Conservation (phyloP, 2,329 filamentous ascomycete genomes). For the Cladophialophora immunda region DNA sequence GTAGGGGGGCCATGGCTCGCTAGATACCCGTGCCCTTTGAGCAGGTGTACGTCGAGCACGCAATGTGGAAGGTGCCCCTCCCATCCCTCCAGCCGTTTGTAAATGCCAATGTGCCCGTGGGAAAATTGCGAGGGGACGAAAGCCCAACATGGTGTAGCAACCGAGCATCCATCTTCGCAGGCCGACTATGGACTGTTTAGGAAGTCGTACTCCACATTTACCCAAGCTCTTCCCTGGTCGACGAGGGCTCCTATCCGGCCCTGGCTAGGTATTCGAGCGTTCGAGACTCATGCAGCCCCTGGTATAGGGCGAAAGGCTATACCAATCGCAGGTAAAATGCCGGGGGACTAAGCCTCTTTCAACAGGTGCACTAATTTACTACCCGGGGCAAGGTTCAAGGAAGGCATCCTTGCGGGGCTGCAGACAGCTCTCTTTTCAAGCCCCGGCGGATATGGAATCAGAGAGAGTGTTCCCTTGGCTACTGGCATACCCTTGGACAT, state of each 20-base stretch:
- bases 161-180: conserved; percentile 2
- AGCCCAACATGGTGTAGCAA: not conserved
- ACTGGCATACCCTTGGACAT: not conserved
- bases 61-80: not conserved
- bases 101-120: not conserved
- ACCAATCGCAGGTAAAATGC: not conserved
- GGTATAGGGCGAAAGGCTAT: not conserved
- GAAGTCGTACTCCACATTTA: conserved; percentile 12
- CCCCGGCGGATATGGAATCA: not conserved
- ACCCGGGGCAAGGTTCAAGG: not conserved
- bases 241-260: not conserved
- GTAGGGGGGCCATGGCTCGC: not conserved
- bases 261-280: not conserved
- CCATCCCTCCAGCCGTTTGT: not conserved
- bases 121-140: not conserved
- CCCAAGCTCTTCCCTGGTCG: not conserved
- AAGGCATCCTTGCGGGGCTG: not conserved
- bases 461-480: not conserved
- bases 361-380: not conserved
- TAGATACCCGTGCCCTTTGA: not conserved
- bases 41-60: not conserved
- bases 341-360: not conserved
- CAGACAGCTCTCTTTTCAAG: not conserved
- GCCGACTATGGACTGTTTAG: not conserved
- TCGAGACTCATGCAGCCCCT: not conserved